Evolutionary conservation across 2,329 filamentous ascomycete species (phyloP).

Genomic region (Aspergillus sp.): DNA sequence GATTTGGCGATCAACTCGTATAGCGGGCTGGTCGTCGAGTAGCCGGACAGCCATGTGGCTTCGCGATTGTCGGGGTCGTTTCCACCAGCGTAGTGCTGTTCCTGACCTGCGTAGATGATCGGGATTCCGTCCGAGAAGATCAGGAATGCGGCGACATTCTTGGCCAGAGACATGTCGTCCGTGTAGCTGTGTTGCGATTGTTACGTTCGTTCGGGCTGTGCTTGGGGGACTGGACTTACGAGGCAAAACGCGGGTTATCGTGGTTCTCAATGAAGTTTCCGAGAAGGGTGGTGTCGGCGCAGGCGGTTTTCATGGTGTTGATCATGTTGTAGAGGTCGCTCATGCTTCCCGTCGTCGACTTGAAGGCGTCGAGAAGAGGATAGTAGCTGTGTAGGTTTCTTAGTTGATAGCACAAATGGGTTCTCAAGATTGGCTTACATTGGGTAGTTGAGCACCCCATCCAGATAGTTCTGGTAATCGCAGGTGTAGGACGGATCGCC

Average conservation of each 20-base stretch:
- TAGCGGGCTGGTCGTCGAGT: slow-evolving; percentile 46
- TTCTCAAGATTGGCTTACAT: slow-evolving; percentile 25
- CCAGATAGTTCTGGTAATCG: slow-evolving; percentile 45
- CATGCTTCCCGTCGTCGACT: slow-evolving; percentile 34
- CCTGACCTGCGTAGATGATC: slow-evolving; percentile 67
- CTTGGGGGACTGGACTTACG: slow-evolving; percentile 12
- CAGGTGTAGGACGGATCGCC: slow-evolving; percentile 43
- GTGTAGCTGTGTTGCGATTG: slow-evolving; percentile 23
- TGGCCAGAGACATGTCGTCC: slow-evolving; percentile 46
- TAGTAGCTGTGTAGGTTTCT: slow-evolving; percentile 23
- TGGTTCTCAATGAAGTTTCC: slow-evolving; percentile 63
- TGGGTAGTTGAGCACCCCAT: slow-evolving; percentile 51
- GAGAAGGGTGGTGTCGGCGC: slow-evolving; percentile 48
- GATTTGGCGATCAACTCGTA: slow-evolving; percentile 50
- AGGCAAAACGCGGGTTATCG: slow-evolving; percentile 57
- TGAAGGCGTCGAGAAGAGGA: slow-evolving; percentile 36
- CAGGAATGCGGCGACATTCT: slow-evolving; percentile 62
- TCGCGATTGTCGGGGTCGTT: slow-evolving; percentile 54
- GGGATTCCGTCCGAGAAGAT: slow-evolving; percentile 62
- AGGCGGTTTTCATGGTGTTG: slow-evolving; percentile 31
- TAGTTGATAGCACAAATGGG: neutral
- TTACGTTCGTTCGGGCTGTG: no score
- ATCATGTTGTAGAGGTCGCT: slow-evolving; percentile 35
- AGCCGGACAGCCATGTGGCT: slow-evolving; percentile 57
- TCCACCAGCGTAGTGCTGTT: slow-evolving; percentile 60